Evolutionary conservation across 2,329 filamentous ascomycete species (phyloP), one percentile per base, ranked within the genome.

Genomic region (Cytospora chrysosperma): DNA sequence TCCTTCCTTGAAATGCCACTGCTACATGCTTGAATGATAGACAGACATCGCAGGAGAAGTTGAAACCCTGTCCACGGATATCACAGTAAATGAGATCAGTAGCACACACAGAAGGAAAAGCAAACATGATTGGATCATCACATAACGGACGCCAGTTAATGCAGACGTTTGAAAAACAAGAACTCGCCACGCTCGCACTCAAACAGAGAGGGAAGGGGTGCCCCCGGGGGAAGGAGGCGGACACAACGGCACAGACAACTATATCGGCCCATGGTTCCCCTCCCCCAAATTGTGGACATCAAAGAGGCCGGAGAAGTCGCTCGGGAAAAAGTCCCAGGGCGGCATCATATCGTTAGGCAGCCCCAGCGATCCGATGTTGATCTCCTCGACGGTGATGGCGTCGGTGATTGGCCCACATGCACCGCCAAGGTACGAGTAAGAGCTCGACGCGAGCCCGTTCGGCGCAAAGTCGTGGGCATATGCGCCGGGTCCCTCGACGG

Each of bases 381-480:
- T 86, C 67, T 93, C 89, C 72, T 92, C 87, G 68, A 93, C 91
- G 66, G 90, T 87, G 76, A 93, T 88, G 67, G 77, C 76, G 54
- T 82, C 77, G 65, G 78, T 76, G 60, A 72, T 67, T 0, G 68
- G 67, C 10, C 68, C 69, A n/a, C 43, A 47, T 7, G 9, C 21
- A 3, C 63, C 63, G 5, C 76, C 76, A 54, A 80, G 74, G 50
- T 72, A 71, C 13, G 68, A 63, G 54, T 73, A 71, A 27, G 63
- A 70, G 24, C 57, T 72, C 64, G 69, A 70, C 17, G 65, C 66
- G 9, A 73, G 50, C 10, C 70, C 70, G 40, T 66, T 68, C 37
- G 72, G 72, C 0, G 68, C 52, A 67, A 75, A 73, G 43, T 70
- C 72, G 1, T 67, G 61, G 6, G 70, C 67, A 47, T 72, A 72